Conservation (phyloP, 352 stramenopile species). For the Peronospora destructor region DNA sequence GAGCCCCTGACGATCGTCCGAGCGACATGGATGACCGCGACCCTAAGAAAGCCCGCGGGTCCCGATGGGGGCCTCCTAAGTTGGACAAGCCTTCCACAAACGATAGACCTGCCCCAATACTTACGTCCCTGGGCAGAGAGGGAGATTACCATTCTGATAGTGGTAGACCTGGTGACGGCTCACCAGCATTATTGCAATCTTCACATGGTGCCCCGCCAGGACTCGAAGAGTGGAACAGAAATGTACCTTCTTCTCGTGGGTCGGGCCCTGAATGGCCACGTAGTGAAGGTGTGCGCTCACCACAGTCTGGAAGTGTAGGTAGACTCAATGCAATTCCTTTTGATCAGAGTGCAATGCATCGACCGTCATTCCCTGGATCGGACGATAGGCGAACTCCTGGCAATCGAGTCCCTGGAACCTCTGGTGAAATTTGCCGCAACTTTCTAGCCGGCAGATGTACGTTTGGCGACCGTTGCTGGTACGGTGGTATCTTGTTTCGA, state of each 20-base stretch:
- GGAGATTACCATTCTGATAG: conserved; percentile 20
- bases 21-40: conserved; percentile 39
- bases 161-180: conserved; percentile 22
- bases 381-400: conserved; percentile 27
- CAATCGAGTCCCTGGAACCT: conserved; percentile 35
- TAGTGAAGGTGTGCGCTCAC: conserved; percentile 19
- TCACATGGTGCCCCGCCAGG: conserved; percentile 11
- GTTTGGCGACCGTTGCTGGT: conserved; percentile 80
- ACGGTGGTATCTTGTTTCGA: conserved; percentile 27
- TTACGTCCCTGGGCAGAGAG: conserved; percentile 30
- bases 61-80: conserved; percentile 62
- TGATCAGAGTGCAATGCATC: conserved; percentile 18
- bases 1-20: conserved; percentile 22
- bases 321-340: conserved; percentile 21
- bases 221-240: conserved; percentile 32
- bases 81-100: conserved; percentile 19
- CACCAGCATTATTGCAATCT: conserved; percentile 24
- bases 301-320: conserved; percentile 25
- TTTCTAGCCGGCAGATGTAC: conserved; percentile 61
- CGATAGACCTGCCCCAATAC: conserved; percentile 45
- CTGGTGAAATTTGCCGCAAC: conserved; percentile 68
- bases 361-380: conserved; percentile 24
- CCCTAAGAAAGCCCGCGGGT: conserved; percentile 56
- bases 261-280: conserved; percentile 20
- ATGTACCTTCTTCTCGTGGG: conserved; percentile 16